Percentiles rank a stretch among this genome's conserved stretches.
Evolutionary conservation across 192 early-diverging fungal genomes (phyloP).

Genomic region (Cladochytrium replicatum): DNA sequence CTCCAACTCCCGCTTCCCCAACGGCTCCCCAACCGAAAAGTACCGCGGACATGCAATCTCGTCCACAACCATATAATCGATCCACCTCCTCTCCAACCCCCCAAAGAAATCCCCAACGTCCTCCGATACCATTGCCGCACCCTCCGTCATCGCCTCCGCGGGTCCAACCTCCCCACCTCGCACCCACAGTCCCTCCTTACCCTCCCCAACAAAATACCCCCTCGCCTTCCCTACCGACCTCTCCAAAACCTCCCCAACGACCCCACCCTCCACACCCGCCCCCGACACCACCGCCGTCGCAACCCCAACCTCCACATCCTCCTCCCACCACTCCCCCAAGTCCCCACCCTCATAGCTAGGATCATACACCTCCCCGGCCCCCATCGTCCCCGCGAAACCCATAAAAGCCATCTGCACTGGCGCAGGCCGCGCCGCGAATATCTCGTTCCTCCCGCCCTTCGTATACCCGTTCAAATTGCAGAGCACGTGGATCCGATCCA

Average conservation of each 20-base stretch:
- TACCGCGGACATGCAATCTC: slow-evolving; percentile 31
- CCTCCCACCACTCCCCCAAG: not conserved
- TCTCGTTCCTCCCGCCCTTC: slow-evolving; percentile 88
- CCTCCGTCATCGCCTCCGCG: too few species aligned
- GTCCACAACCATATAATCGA: slow-evolving; percentile 38
- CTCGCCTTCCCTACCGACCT: not conserved
- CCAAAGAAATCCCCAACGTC: slow-evolving; percentile 15
- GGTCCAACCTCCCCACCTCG: too few species aligned
- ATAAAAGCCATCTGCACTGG: slow-evolving; percentile 85
- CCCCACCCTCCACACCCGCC: not conserved
- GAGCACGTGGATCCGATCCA: slow-evolving; percentile 77
- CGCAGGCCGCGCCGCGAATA: slow-evolving; percentile 83
- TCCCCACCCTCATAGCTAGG: slow-evolving; percentile 9
- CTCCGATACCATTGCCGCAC: not conserved
- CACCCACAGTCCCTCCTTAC: slow-evolving; percentile 1
- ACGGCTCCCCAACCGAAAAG: slow-evolving; percentile 27
- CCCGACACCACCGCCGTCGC: slow-evolving; percentile 2
- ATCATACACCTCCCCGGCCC: slow-evolving; percentile 44
- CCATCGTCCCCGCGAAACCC: slow-evolving; percentile 91
- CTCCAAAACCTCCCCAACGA: too few species aligned
- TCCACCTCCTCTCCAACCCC: slow-evolving; percentile 16
- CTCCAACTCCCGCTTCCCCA: slow-evolving; percentile 11
- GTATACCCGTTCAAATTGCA: slow-evolving; percentile 95
- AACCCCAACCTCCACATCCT: slow-evolving; percentile 1
- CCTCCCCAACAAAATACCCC: slow-evolving; percentile 11